A percentile compares a stretch with the other conserved stretches of the same genome.
Conservation (phyloP, 331 rosid species). For the Rosa hybrid region DNA sequence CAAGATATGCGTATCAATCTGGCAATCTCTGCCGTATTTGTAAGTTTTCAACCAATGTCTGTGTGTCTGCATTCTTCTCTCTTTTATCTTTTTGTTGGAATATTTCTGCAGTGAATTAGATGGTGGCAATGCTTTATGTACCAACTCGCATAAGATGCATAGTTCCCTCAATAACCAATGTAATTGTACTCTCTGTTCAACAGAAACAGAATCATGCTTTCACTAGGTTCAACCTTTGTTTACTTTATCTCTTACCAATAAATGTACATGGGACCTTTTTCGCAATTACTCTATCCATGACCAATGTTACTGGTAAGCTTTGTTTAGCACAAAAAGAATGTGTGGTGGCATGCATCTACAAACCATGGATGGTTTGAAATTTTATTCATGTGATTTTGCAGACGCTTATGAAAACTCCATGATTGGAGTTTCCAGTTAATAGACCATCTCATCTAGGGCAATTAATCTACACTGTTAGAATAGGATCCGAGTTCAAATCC, state of each 20-base stretch:
- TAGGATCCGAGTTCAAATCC: neutral
- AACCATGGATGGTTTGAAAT: neutral
- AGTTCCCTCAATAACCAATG: neutral
- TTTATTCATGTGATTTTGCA: neutral
- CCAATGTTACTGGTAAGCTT: neutral
- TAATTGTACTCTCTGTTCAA: neutral
- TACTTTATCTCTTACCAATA: neutral
- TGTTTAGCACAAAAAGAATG: neutral
- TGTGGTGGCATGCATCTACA: neutral
- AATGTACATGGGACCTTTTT: neutral
- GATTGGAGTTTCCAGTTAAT: neutral
- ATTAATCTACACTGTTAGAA: neutral
- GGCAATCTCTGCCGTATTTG: slow-evolving; percentile 86
- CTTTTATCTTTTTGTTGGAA: neutral
- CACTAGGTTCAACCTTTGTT: neutral
- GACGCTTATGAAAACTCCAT: neutral
- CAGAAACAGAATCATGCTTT: neutral
- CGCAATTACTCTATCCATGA: neutral
- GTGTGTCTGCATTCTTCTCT: slow-evolving; percentile 6
- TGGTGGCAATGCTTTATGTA: neutral
- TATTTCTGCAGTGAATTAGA: neutral
- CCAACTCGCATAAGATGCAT: neutral
- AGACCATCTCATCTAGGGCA: neutral
- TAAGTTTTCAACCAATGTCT: slow-evolving; percentile 48
- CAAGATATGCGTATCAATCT: slow-evolving; percentile 81